These are phyloP conservation scores for Apiospora arundinis DNA, from an alignment of 2,329 filamentous ascomycete species.

Conservation along the genomic window DNA sequence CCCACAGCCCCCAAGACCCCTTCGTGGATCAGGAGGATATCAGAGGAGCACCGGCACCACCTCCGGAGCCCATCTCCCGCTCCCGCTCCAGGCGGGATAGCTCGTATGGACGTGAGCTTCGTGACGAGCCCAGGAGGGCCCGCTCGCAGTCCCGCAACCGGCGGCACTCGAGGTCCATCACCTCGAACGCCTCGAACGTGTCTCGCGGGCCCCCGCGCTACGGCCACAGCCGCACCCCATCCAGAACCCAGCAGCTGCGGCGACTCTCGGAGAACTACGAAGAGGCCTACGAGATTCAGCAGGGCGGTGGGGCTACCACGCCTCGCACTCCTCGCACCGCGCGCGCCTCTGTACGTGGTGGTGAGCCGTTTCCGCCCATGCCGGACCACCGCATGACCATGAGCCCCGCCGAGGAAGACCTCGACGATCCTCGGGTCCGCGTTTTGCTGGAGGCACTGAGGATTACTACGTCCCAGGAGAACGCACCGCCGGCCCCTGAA, in stretches of 20 bases:
- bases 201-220: neutral
- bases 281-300: neutral
- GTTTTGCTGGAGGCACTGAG: neutral
- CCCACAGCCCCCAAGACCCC: neutral
- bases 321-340: neutral
- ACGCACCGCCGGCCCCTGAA: neutral
- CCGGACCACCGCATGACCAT: neutral
- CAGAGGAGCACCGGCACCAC: neutral
- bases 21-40: neutral
- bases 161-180: constrained; percentile 4
- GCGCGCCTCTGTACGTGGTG: neutral
- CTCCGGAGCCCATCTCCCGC: neutral
- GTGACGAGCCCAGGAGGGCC: neutral
- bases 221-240: neutral
- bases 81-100: neutral
- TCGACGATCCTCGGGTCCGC: neutral
- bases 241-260: neutral
- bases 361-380: neutral
- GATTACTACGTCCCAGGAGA: neutral
- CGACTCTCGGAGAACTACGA: constrained; percentile 6
- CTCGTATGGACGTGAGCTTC: neutral
- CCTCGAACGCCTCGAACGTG: neutral
- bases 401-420: neutral
- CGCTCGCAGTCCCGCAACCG: constrained; percentile 2
- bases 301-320: neutral